Conservation (phyloP, 257 asterid species). For the Asclepias syriaca region DNA sequence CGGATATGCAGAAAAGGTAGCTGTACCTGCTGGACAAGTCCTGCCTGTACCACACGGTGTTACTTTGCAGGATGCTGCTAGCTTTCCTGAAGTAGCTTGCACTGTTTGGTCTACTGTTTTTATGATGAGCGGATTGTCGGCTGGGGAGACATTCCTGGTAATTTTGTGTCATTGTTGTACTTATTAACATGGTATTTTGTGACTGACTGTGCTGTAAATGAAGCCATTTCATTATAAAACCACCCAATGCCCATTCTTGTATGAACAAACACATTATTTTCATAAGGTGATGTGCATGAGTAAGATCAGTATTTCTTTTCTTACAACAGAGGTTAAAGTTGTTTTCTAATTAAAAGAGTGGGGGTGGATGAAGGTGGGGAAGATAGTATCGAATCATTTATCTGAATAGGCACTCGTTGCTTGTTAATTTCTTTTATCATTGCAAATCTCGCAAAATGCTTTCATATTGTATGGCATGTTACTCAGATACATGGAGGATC, state of each 20-base stretch:
- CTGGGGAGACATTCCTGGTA: conserved; percentile 89
- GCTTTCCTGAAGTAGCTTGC: conserved; percentile 94
- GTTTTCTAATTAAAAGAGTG: background rate
- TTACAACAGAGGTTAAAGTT: background rate
- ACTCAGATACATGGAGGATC: conserved; percentile 92
- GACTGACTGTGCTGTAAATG: background rate
- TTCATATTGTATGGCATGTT: background rate
- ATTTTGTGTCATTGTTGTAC: background rate
- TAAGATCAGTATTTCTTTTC: background rate
- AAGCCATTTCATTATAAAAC: background rate
- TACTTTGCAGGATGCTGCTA: conserved; percentile 89
- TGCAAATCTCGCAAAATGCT: background rate
- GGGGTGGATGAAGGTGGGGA: background rate
- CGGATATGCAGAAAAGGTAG: conserved; percentile 93
- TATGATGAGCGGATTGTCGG: conserved; percentile 72
- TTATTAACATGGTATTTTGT: background rate
- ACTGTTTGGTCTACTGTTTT: conserved; percentile 96
- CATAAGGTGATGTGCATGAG: background rate
- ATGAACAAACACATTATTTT: background rate
- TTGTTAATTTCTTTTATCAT: background rate
- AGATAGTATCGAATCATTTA: background rate
- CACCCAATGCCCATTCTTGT: background rate
- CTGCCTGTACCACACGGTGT: conserved; percentile 81
- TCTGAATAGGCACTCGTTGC: background rate
- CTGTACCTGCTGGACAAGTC: conserved; percentile 75